Conservation (phyloP, 139 green algal species). For the Chlorella sp. region DNA sequence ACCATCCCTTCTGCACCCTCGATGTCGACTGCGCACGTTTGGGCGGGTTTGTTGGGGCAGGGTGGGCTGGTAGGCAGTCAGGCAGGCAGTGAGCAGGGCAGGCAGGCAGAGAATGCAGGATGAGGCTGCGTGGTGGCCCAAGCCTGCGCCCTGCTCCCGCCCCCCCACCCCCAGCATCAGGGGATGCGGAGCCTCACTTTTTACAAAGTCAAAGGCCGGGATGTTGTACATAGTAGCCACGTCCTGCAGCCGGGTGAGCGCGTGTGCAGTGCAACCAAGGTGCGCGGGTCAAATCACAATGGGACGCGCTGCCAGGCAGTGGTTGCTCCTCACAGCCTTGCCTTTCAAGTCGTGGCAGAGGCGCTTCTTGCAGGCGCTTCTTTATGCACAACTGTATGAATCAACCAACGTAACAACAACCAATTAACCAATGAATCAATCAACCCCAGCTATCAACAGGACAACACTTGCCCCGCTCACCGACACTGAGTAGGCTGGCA, state of each 20-base stretch:
- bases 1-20: constrained; percentile 31
- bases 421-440: no score
- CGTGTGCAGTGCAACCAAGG: neutral
- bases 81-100: neutral
- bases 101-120: neutral
- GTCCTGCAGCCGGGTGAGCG: neutral
- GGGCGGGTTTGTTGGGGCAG: neutral
- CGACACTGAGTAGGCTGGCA: constrained; percentile 20
- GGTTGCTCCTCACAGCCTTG: no score
- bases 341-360: no score
- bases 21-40: neutral
- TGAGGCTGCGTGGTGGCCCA: neutral
- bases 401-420: no score
- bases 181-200: constrained; percentile 30
- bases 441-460: no score
- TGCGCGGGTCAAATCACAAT: no score
- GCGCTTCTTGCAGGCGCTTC: no score
- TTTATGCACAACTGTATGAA: no score
- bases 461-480: neutral
- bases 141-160: no score
- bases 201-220: constrained; percentile 44
- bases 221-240: constrained; percentile 23
- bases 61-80: neutral
- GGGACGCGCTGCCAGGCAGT: no score
- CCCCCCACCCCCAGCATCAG: no score